These are phyloP conservation scores for Jamesozyma piceae DNA, from an alignment of 805 yeast species.

Conservation along the genomic window DNA sequence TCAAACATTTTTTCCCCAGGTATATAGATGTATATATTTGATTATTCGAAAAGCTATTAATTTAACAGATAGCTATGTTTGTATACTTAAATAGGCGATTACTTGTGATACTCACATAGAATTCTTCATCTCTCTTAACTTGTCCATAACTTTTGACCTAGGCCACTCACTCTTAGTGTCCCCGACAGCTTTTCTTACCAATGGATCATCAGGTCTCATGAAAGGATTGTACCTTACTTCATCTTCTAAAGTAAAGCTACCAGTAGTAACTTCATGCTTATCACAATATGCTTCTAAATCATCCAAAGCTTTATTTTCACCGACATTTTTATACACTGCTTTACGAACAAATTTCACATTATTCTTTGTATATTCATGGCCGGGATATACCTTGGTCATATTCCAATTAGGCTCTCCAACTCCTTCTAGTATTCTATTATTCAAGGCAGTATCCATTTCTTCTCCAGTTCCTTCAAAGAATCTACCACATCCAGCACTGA, in stretches of 20 bases:
- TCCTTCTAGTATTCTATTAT: slow-evolving; percentile 51
- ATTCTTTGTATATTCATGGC: slow-evolving; percentile 88
- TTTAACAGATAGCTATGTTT: neutral
- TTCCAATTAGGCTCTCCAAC: slow-evolving; percentile 31
- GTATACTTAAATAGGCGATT: neutral
- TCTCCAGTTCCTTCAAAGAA: slow-evolving; percentile 85
- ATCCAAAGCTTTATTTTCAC: slow-evolving; percentile 39
- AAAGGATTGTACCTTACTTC: slow-evolving; percentile 83
- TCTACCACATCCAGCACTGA: slow-evolving; percentile 91
- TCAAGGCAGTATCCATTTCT: slow-evolving; percentile 71
- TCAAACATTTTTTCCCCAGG: slow-evolving; percentile 8
- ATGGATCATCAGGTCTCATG: slow-evolving; percentile 64
- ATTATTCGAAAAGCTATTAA: too few species aligned
- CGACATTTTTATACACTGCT: slow-evolving; percentile 39
- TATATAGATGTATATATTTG: too few species aligned
- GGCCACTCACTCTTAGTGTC: slow-evolving; percentile 29
- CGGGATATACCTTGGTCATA: slow-evolving; percentile 69
- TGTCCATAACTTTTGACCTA: slow-evolving; percentile 54
- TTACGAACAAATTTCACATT: slow-evolving; percentile 72
- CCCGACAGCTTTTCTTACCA: slow-evolving; percentile 52
- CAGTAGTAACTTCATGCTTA: slow-evolving; percentile 68
- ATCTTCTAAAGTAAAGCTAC: slow-evolving; percentile 73
- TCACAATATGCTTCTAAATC: slow-evolving; percentile 43
- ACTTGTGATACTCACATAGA: slow-evolving; percentile 27
- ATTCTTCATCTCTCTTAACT: slow-evolving; percentile 71